Evolutionary conservation across 306 rosid species (phyloP).

Genomic region (Echinosophora koreensis): DNA sequence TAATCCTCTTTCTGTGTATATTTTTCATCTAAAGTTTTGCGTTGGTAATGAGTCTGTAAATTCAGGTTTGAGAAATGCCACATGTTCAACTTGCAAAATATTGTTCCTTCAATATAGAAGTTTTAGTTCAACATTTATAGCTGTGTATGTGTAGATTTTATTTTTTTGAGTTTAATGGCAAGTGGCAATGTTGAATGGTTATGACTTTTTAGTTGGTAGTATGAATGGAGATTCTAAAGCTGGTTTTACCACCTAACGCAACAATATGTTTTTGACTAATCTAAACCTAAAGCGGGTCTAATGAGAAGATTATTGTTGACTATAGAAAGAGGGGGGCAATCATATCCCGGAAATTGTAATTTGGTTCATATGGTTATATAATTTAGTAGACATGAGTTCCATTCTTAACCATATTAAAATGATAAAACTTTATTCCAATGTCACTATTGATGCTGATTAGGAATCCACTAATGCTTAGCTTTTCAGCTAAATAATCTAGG

Average conservation of each 20-base stretch:
- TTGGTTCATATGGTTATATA: slow-evolving; percentile 8
- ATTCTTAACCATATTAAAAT: slow-evolving; percentile 34
- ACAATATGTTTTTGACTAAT: slow-evolving; percentile 48
- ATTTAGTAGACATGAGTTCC: slow-evolving; percentile 36
- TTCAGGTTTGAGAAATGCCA: slow-evolving; percentile 46
- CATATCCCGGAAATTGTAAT: slow-evolving; percentile 37
- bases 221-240: slow-evolving; percentile 36
- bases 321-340: slow-evolving; percentile 42
- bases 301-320: slow-evolving; percentile 52
- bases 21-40: slow-evolving; percentile 43
- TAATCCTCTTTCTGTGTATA: slow-evolving; percentile 36
- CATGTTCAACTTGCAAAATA: slow-evolving; percentile 31
- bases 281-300: slow-evolving; percentile 40
- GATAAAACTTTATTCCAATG: slow-evolving; percentile 13
- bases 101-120: slow-evolving; percentile 32
- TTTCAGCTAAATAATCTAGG: slow-evolving; percentile 42
- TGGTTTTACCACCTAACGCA: slow-evolving; percentile 51
- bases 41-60: slow-evolving; percentile 35
- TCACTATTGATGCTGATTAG: slow-evolving; percentile 50
- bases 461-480: slow-evolving; percentile 52
- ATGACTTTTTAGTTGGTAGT: slow-evolving; percentile 39
- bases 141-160: no score
- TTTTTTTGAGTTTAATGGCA: neutral
- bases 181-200: slow-evolving; percentile 44
- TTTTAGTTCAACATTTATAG: slow-evolving; percentile 13